Base-by-base conservation (phyloP, 352 stramenopile species). In the Globisporangium parvum region DNA sequence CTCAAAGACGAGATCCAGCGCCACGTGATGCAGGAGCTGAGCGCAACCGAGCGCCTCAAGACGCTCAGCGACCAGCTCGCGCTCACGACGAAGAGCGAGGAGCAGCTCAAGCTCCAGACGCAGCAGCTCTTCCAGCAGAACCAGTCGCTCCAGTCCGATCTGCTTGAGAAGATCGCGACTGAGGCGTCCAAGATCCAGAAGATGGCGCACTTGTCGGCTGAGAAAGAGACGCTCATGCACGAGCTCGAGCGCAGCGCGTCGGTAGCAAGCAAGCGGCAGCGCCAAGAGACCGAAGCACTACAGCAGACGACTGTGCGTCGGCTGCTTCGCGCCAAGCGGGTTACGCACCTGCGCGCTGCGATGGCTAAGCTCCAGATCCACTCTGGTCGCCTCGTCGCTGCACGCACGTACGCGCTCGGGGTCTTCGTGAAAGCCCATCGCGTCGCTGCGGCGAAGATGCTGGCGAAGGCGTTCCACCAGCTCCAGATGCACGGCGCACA, bases 71-170 rank as follows among this genome's bases (percentile, higher is more conserved):
- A 88, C 31, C 67, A 88, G 31, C 71, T 87, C 6, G 46, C 68
- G 14, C 72, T 80, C 23, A 81, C 63, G 6, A 67, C 62, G 17
- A 80, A 80, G 31, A 85, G 73, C 64, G 78, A 88, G 55, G 73
- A 84, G 53, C 75, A 88, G 41, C 60, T 88, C 41, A 86, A 88
- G 53, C 62, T 85, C 17, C 78, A 88, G 57, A 87, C 72, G 11
- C 75, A 80, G 33, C 73, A 87, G 50, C 70, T 88, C 20, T 80
- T 87, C 47, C 71, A 88, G 47, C 78, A 87, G 48, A 88, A 88
- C 21, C 78, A 84, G 46, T 69, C 78, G 4, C 56, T 88, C 3
- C 73, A 88, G 42, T 57, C 69, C n/a, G 78, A 88, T 51, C 55
- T 87, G 31, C 63, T 88, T 2, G 75, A 87, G 39, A 87, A 87